Conservation (phyloP, 2,329 filamentous ascomycete genomes). For the Mariannaea elegans region DNA sequence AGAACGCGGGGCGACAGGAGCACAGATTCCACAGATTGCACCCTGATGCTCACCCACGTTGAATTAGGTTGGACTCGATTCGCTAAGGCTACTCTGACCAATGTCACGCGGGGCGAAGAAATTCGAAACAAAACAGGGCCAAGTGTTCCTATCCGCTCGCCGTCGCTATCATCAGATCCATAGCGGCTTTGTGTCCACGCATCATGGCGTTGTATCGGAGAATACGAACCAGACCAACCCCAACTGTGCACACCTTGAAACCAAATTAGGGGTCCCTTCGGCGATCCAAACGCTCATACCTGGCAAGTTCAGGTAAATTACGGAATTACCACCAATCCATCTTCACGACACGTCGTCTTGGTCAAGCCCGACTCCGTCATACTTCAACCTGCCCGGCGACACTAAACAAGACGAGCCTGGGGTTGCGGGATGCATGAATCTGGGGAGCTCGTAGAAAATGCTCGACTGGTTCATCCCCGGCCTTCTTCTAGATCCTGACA, state of each 20-base stretch:
- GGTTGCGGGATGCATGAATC: slow-evolving; percentile 6
- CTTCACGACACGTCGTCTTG: background rate
- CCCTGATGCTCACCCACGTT: slow-evolving; percentile 24
- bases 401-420: slow-evolving; percentile 9
- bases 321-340: slow-evolving; percentile 7
- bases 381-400: slow-evolving; percentile 1
- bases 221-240: too few species aligned
- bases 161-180: slow-evolving; percentile 4
- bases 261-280: background rate
- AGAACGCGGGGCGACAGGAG: slow-evolving; percentile 9
- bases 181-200: background rate
- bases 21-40: slow-evolving; percentile 26
- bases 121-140: background rate
- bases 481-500: slow-evolving; percentile 13
- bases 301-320: slow-evolving; percentile 13
- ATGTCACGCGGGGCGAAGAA: slow-evolving; percentile 35
- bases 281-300: slow-evolving; percentile 25
- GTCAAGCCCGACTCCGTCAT: slow-evolving; percentile 4
- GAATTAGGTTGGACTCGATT: slow-evolving; percentile 28
- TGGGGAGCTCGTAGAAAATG: slow-evolving; percentile 12
- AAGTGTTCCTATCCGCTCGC: background rate
- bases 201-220: too few species aligned
- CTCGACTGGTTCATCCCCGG: slow-evolving; percentile 14
- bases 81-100: slow-evolving; percentile 8
- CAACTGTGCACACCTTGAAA: background rate